Evolutionary conservation across 1,284 basidiomycete genomes (phyloP).

Genomic region (Schizophyllum amplum): DNA sequence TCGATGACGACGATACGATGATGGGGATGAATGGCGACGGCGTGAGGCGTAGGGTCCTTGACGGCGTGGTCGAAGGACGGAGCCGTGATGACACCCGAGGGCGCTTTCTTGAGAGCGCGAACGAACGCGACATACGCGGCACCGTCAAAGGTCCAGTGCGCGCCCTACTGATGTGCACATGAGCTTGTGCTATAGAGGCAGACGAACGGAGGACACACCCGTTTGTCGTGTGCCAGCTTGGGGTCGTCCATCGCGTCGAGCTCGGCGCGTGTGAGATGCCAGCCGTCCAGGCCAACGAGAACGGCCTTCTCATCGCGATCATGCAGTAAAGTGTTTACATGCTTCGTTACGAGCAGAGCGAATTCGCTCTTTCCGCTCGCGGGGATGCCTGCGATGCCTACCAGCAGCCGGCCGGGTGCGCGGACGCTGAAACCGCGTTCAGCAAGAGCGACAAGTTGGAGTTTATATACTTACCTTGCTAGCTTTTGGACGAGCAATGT

Average conservation of each 20-base stretch:
- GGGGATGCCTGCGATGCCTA: constrained; percentile 75
- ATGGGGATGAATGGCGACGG: constrained; percentile 45
- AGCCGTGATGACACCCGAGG: constrained; percentile 38
- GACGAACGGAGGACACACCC: constrained; percentile 14
- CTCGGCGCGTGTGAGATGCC: constrained; percentile 69
- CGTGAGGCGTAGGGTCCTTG: constrained; percentile 54
- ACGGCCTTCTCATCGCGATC: constrained; percentile 28
- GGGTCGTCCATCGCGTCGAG: constrained; percentile 66
- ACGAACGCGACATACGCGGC: constrained; percentile 61
- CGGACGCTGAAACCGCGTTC: constrained; percentile 26
- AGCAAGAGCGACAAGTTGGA: background rate
- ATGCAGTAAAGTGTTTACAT: constrained; percentile 36
- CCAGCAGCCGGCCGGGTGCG: constrained; percentile 48
- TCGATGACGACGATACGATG: constrained; percentile 80
- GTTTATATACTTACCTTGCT: constrained; percentile 21
- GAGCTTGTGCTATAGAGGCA: background rate
- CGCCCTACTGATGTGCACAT: constrained; percentile 33
- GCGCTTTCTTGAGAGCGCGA: constrained; percentile 33
- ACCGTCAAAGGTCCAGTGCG: constrained; percentile 70
- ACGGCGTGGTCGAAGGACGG: constrained; percentile 72
- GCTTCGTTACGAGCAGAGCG: constrained; percentile 43
- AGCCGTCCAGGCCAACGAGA: constrained; percentile 76
- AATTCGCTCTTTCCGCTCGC: constrained; percentile 81
- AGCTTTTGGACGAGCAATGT: constrained; percentile 26
- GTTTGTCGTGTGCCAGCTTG: constrained; percentile 58